Percentiles rank a stretch among this genome's conserved stretches.
Conservation (phyloP, 1,139 yeast species). For the Magnusiomyces fungicola region DNA sequence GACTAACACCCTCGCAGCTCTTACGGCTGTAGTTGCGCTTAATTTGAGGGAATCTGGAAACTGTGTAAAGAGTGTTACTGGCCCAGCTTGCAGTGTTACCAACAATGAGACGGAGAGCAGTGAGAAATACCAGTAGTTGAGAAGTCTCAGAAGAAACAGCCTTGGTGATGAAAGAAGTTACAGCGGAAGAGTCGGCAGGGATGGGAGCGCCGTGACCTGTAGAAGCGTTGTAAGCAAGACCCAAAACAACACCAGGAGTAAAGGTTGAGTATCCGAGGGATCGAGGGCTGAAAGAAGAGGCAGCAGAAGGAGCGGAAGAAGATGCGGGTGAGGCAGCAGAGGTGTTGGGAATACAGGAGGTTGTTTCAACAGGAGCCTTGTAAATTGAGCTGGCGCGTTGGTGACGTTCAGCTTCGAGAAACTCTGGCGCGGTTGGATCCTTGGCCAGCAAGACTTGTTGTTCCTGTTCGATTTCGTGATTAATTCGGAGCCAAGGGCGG, state of each 20-base stretch:
- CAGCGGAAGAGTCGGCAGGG: slow-evolving; percentile 1
- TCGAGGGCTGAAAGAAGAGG: neutral
- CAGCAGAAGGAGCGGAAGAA: neutral
- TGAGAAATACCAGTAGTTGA: neutral
- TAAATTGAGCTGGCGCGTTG: neutral
- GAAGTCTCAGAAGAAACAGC: neutral
- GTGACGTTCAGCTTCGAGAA: neutral
- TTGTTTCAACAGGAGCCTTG: neutral
- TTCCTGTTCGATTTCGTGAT: slow-evolving; percentile 3
- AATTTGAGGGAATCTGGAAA: slow-evolving; percentile 77
- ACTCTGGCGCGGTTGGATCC: neutral
- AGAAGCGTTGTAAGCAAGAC: slow-evolving; percentile 9
- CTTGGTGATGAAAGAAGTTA: neutral
- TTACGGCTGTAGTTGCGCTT: slow-evolving; percentile 61
- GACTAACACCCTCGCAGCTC: slow-evolving; percentile 80
- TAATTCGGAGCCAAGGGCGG: slow-evolving; percentile 12
- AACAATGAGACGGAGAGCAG: slow-evolving; percentile 17
- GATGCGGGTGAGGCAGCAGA: slow-evolving; percentile 2
- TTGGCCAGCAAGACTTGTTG: slow-evolving; percentile 2
- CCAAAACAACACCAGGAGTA: slow-evolving; percentile 15
- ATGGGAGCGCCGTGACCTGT: slow-evolving; percentile 13
- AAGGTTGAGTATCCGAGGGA: slow-evolving; percentile 4
- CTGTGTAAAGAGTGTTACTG: slow-evolving; percentile 64
- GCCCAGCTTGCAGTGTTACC: slow-evolving; percentile 74
- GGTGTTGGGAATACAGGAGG: neutral